Evolutionary conservation across 257 asterid genomes (phyloP).

Genomic region (Nicotiana undulata): DNA sequence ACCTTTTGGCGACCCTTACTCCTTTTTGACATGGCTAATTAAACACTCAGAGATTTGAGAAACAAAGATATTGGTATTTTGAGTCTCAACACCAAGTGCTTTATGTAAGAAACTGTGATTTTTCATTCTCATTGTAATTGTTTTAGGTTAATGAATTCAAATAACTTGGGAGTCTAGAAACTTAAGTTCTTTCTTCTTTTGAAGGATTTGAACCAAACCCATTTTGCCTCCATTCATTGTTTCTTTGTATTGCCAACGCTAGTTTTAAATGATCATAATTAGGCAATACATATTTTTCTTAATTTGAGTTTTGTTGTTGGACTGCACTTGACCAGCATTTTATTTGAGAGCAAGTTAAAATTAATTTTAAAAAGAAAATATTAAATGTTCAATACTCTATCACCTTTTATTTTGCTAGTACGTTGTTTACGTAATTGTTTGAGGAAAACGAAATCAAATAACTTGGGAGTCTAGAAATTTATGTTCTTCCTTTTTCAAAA

Average conservation of each 20-base stretch:
- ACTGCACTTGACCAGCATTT: neutral
- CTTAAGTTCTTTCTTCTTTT: neutral
- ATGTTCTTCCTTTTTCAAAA: neutral
- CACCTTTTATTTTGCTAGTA: neutral
- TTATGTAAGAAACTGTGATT: neutral
- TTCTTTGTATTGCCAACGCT: neutral
- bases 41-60: neutral
- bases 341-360: neutral
- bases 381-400: neutral
- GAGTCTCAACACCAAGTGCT: neutral
- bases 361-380: neutral
- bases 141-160: neutral
- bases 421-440: no score
- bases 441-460: neutral
- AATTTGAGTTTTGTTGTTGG: neutral
- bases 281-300: neutral
- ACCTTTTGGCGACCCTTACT: slow-evolving; percentile 54
- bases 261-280: neutral
- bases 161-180: neutral
- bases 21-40: slow-evolving; percentile 9
- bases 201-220: neutral
- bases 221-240: neutral
- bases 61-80: neutral
- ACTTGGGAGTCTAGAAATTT: neutral
- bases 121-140: neutral